Percentiles rank a stretch among this genome's conserved stretches.
Evolutionary conservation across 345 rosid species (phyloP).

Genomic region (Brassica cretica): DNA sequence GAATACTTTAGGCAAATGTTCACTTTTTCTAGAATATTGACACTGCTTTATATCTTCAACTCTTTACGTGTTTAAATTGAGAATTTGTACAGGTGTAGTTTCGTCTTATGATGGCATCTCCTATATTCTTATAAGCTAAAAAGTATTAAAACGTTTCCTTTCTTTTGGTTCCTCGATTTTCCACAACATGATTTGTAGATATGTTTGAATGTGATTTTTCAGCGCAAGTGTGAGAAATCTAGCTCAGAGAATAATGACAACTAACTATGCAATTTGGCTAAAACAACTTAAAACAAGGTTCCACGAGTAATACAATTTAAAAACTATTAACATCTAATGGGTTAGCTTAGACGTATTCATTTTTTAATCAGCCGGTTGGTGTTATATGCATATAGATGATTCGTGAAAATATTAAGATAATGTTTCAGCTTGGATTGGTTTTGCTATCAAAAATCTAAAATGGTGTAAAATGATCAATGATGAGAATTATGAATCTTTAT

Average conservation of each 20-base stretch:
- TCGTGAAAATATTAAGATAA: background rate
- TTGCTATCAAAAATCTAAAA: background rate
- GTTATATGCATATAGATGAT: background rate
- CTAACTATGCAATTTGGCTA: background rate
- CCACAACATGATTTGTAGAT: slow-evolving; percentile 9
- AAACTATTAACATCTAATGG: background rate
- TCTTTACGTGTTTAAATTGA: slow-evolving; percentile 4
- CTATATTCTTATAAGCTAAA: slow-evolving; percentile 8
- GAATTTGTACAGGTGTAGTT: slow-evolving; percentile 2
- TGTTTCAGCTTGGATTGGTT: background rate
- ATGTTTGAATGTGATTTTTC: background rate
- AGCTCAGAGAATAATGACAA: background rate
- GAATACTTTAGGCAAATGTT: background rate
- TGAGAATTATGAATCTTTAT: background rate
- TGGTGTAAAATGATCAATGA: background rate
- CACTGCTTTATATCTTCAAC: background rate
- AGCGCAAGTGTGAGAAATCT: background rate
- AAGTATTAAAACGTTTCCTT: background rate
- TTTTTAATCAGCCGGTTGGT: background rate
- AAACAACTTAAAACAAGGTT: background rate
- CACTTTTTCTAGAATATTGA: background rate
- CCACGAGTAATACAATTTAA: background rate
- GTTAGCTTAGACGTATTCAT: background rate
- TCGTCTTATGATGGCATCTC: background rate
- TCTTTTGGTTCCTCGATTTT: slow-evolving; percentile 17